Evolutionary conservation across 73 alveolate genomes (phyloP).

Genomic region (Symbiodinium natans): DNA sequence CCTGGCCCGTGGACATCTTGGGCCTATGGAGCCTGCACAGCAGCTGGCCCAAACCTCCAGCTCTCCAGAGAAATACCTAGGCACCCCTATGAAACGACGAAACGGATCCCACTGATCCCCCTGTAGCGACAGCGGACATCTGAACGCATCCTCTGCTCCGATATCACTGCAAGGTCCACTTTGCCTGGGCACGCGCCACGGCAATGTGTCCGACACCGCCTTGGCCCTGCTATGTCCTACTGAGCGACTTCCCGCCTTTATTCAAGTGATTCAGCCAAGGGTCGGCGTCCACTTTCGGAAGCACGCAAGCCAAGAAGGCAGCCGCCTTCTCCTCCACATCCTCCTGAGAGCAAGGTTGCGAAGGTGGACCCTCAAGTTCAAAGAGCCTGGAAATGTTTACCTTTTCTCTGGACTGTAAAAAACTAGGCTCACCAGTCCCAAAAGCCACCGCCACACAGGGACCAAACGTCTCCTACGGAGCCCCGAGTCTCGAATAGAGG

Average conservation of each 20-base stretch:
- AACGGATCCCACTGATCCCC: too few species aligned
- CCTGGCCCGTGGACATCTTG: not conserved
- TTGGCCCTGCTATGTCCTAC: not conserved
- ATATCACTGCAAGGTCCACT: not conserved
- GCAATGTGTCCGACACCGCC: too few species aligned
- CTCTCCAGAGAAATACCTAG: not conserved
- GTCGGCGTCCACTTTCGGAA: not conserved
- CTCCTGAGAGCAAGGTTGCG: not conserved
- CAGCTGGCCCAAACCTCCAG: not conserved
- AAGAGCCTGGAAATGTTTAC: too few species aligned
- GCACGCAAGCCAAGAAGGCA: not conserved
- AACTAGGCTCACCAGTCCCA: too few species aligned
- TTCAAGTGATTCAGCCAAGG: not conserved
- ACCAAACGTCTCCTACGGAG: too few species aligned
- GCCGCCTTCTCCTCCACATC: slow-evolving; percentile 6
- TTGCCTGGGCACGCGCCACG: not conserved
- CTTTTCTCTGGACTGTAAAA: too few species aligned
- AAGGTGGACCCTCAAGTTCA: too few species aligned
- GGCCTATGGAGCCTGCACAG: not conserved
- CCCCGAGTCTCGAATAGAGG: too few species aligned
- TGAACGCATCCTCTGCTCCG: too few species aligned
- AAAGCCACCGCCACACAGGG: too few species aligned
- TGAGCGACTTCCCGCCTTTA: too few species aligned
- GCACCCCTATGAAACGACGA: not conserved
- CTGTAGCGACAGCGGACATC: too few species aligned